Evolutionary conservation across 2,329 filamentous ascomycete species (phyloP).

Genomic region (Hymenoscyphus occultus): DNA sequence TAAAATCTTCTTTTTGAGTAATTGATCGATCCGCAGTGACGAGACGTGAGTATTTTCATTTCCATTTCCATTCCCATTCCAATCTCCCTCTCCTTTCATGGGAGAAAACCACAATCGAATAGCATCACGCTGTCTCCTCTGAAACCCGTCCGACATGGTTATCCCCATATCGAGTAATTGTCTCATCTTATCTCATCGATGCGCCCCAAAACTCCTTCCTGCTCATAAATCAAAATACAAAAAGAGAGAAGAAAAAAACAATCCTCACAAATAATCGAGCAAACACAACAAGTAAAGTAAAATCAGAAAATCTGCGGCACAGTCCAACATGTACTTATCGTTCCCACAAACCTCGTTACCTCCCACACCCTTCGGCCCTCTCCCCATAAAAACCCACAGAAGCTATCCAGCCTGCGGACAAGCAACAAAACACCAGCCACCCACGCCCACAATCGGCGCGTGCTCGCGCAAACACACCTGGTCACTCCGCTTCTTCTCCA

Average conservation of each 20-base stretch:
- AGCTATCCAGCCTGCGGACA: too few species aligned
- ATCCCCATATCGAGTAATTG: conserved; percentile 9
- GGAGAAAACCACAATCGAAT: conserved; percentile 12
- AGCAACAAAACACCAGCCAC: too few species aligned
- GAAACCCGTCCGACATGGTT: not conserved
- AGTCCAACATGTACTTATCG: not conserved
- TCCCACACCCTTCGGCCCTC: too few species aligned
- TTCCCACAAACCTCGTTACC: too few species aligned
- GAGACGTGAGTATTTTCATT: conserved; percentile 8
- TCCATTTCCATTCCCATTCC: not conserved
- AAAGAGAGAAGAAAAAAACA: not conserved
- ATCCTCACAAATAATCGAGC: not conserved
- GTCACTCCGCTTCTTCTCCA: too few species aligned
- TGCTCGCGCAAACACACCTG: too few species aligned
- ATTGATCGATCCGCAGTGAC: conserved; percentile 13
- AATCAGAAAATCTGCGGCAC: not conserved
- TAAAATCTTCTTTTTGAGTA: conserved; percentile 12
- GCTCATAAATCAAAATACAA: not conserved
- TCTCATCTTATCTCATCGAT: conserved; percentile 14
- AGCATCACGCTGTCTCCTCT: conserved; percentile 7
- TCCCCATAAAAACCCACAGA: too few species aligned
- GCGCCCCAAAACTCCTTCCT: not conserved
- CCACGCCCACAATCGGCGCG: too few species aligned
- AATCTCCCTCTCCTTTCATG: not conserved
- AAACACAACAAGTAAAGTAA: not conserved